These are phyloP conservation scores for Eucalyptus rudis DNA, from an alignment of 345 rosid genomes.

Conservation along the genomic window DNA sequence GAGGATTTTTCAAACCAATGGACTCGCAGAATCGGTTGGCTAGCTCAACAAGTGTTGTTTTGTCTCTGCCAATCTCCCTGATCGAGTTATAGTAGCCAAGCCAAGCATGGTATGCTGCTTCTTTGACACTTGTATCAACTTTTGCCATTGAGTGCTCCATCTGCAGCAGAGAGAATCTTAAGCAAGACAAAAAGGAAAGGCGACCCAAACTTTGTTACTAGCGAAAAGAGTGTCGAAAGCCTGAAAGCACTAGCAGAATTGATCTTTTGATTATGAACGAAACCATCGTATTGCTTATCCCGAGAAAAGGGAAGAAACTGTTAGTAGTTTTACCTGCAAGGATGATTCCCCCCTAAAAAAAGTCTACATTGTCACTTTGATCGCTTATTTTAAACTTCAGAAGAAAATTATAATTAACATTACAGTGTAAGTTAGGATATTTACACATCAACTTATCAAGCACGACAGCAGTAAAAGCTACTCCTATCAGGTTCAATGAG, in stretches of 20 bases:
- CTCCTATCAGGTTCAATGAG: not conserved
- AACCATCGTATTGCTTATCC: not conserved
- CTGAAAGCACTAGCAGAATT: not conserved
- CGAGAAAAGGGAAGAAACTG: not conserved
- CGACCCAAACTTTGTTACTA: not conserved
- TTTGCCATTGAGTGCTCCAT: constrained; percentile 49
- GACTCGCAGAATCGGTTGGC: constrained; percentile 65
- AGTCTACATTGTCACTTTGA: not conserved
- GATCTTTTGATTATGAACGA: not conserved
- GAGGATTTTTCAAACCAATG: constrained; percentile 73
- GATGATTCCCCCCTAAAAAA: not conserved
- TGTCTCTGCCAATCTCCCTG: constrained; percentile 76
- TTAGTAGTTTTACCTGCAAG: not conserved
- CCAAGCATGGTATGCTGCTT: constrained; percentile 97
- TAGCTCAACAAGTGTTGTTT: constrained; percentile 74
- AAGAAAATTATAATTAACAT: not conserved
- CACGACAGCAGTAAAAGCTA: not conserved
- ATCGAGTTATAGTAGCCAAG: constrained; percentile 89
- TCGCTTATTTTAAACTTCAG: not conserved
- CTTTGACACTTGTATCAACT: constrained; percentile 71
- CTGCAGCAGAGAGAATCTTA: constrained; percentile 22
- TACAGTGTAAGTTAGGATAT: not conserved
- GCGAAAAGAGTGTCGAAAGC: not conserved
- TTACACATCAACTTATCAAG: not conserved
- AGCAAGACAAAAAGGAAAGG: not conserved